A percentile compares a stretch with the other conserved stretches of the same genome.
These are phyloP conservation scores for Epichloe festucae DNA, from an alignment of 2,329 filamentous ascomycete species.

Conservation along the genomic window DNA sequence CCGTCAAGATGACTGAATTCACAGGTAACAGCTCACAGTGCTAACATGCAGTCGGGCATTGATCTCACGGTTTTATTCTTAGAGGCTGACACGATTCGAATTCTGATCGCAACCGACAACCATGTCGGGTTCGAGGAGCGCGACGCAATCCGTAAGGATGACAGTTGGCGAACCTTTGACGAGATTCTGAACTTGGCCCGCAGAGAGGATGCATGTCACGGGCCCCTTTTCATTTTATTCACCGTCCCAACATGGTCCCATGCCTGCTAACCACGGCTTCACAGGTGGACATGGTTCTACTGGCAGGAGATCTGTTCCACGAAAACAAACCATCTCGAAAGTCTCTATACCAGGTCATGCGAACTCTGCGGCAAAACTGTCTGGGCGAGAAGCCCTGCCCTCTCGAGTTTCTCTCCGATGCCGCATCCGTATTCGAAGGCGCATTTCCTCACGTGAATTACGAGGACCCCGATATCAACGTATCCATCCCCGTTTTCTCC, in stretches of 20 bases:
- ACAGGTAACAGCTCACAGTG: slow-evolving; percentile 1
- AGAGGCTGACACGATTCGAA: slow-evolving; percentile 76
- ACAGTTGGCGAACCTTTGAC: slow-evolving; percentile 93
- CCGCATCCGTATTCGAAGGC: slow-evolving; percentile 77
- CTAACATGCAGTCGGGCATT: background rate
- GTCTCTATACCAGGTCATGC: slow-evolving; percentile 95
- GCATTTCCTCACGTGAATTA: slow-evolving; percentile 95
- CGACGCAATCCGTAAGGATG: slow-evolving; percentile 86
- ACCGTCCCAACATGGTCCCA: background rate
- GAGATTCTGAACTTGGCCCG: slow-evolving; percentile 86
- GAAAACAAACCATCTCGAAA: slow-evolving; percentile 96
- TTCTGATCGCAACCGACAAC: slow-evolving; percentile 89
- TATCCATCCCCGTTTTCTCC: slow-evolving; percentile 93
- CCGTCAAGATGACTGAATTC: slow-evolving; percentile 3
- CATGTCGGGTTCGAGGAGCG: slow-evolving; percentile 96
- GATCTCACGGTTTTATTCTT: background rate
- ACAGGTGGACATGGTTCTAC: slow-evolving; percentile 85
- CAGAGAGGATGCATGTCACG: slow-evolving; percentile 52
- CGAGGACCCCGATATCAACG: slow-evolving; percentile 92
- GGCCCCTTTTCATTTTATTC: background rate
- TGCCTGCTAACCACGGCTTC: background rate
- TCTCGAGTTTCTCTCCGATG: slow-evolving; percentile 87
- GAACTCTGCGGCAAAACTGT: slow-evolving; percentile 83
- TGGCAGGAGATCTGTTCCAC: slow-evolving; percentile 92
- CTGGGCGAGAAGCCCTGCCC: slow-evolving; percentile 92